These are phyloP conservation scores for Pichia sp. DNA, from an alignment of 1,139 yeast species.

Conservation along the genomic window DNA sequence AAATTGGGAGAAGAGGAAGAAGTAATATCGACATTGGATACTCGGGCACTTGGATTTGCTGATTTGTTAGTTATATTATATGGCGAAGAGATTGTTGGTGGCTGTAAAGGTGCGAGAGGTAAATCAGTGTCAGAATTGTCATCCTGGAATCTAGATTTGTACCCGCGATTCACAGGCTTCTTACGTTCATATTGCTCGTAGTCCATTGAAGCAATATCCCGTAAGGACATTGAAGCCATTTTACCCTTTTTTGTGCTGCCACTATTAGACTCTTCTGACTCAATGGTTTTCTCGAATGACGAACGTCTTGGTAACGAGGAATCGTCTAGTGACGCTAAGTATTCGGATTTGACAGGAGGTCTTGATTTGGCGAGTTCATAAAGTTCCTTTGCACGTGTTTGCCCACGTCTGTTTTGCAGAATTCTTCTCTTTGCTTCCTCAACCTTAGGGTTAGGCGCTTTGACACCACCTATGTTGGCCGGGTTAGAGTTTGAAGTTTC, in stretches of 20 bases:
- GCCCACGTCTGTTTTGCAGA: slow-evolving; percentile 27
- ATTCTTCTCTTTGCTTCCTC: slow-evolving; percentile 20
- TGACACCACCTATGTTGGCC: slow-evolving; percentile 8
- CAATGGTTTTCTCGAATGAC: slow-evolving; percentile 48
- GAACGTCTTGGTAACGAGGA: slow-evolving; percentile 35
- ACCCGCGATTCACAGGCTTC: slow-evolving; percentile 13
- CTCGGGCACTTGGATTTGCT: not conserved
- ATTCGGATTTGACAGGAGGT: slow-evolving; percentile 15
- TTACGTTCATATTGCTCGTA: slow-evolving; percentile 14
- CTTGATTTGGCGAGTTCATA: slow-evolving; percentile 38
- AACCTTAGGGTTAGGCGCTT: slow-evolving; percentile 19
- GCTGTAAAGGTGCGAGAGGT: slow-evolving; percentile 19
- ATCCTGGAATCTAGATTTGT: slow-evolving; percentile 51
- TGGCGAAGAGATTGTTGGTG: slow-evolving; percentile 11
- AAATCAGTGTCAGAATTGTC: slow-evolving; percentile 48
- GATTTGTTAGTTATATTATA: not conserved
- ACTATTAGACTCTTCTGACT: not conserved
- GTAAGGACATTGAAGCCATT: slow-evolving; percentile 22
- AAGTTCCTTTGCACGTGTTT: slow-evolving; percentile 37
- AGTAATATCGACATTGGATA: not conserved
- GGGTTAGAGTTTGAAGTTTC: not conserved
- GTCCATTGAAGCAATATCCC: slow-evolving; percentile 20
- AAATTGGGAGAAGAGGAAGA: not conserved
- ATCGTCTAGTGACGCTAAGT: slow-evolving; percentile 15
- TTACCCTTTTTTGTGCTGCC: slow-evolving; percentile 5